phyloP scores from a whole-genome alignment of 2,329 filamentous ascomycete species.

The Claviceps sp. region DNA sequence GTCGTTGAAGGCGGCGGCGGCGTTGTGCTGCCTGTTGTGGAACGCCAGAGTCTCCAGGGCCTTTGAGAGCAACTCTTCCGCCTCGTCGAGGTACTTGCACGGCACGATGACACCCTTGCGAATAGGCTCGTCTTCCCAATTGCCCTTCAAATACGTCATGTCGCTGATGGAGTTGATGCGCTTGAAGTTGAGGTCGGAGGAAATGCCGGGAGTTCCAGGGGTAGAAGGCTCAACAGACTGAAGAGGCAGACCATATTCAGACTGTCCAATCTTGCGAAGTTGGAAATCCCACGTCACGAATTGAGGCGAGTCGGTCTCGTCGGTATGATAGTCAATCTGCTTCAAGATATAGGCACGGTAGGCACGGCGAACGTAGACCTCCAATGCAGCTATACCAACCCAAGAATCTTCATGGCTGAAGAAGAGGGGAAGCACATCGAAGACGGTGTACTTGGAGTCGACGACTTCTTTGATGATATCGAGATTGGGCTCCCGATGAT shows the following conservation, averaged over 20 bases:
- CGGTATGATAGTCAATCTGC: constrained; percentile 77
- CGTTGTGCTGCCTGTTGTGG: constrained; percentile 34
- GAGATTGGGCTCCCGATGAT: constrained; percentile 83
- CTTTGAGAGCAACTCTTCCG: constrained; percentile 72
- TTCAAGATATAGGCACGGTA: constrained; percentile 94
- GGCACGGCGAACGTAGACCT: constrained; percentile 90
- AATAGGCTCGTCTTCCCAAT: constrained; percentile 60
- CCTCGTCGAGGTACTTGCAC: constrained; percentile 86
- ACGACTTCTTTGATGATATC: constrained; percentile 94
- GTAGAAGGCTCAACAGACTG: constrained; percentile 72
- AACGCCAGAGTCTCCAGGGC: constrained; percentile 73
- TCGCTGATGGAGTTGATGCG: constrained; percentile 92
- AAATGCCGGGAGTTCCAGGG: constrained; percentile 57
- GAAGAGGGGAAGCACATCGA: constrained; percentile 89
- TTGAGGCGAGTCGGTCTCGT: constrained; percentile 52
- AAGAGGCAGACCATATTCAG: constrained; percentile 74
- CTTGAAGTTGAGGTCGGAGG: constrained; percentile 48
- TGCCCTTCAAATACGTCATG: constrained; percentile 74
- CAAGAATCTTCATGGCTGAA: constrained; percentile 89
- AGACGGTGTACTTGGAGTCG: constrained; percentile 96
- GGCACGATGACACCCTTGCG: constrained; percentile 92
- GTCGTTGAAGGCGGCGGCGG: constrained; percentile 53
- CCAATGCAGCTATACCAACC: constrained; percentile 85
- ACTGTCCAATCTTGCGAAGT: constrained; percentile 82
- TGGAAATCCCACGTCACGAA: constrained; percentile 94